Percentiles rank a stretch among this genome's conserved stretches.
phyloP scores from a whole-genome alignment of 805 yeast species.

The Myxozyma udenii region DNA sequence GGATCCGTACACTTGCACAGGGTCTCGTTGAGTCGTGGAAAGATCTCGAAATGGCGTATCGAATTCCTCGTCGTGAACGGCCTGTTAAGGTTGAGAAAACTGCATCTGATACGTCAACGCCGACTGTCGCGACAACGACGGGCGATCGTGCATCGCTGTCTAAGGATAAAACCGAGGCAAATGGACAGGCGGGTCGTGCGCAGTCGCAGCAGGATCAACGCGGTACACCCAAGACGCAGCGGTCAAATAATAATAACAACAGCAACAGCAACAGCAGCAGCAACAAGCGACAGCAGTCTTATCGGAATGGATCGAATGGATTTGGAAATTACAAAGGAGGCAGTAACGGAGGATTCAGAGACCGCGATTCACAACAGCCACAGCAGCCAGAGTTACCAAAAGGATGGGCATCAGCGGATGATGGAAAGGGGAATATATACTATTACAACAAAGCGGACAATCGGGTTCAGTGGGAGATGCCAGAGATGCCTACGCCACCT shows the following conservation, averaged over 20 bases:
- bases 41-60: slow-evolving; percentile 70
- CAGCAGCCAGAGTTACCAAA: slow-evolving; percentile 41
- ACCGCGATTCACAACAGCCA: slow-evolving; percentile 30
- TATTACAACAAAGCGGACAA: slow-evolving; percentile 53
- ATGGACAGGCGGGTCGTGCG: too few relatives aligned
- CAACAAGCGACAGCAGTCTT: not conserved
- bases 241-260: not conserved
- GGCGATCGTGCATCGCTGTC: not conserved
- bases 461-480: slow-evolving; percentile 60
- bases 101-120: slow-evolving; percentile 1
- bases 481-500: slow-evolving; percentile 38
- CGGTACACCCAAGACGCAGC: slow-evolving; percentile 2
- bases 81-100: slow-evolving; percentile 23
- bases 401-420: slow-evolving; percentile 64
- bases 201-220: too few relatives aligned
- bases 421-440: slow-evolving; percentile 45
- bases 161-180: not conserved
- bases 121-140: not conserved
- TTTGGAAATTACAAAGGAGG: not conserved
- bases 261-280: not conserved
- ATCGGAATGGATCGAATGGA: not conserved
- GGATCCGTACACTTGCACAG: slow-evolving; percentile 42
- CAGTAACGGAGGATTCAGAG: not conserved
- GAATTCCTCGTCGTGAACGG: slow-evolving; percentile 64
- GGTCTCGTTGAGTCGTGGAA: slow-evolving; percentile 66